Evolutionary conservation across 2,329 filamentous ascomycete species (phyloP).

Genomic region (Cadophora sp.): DNA sequence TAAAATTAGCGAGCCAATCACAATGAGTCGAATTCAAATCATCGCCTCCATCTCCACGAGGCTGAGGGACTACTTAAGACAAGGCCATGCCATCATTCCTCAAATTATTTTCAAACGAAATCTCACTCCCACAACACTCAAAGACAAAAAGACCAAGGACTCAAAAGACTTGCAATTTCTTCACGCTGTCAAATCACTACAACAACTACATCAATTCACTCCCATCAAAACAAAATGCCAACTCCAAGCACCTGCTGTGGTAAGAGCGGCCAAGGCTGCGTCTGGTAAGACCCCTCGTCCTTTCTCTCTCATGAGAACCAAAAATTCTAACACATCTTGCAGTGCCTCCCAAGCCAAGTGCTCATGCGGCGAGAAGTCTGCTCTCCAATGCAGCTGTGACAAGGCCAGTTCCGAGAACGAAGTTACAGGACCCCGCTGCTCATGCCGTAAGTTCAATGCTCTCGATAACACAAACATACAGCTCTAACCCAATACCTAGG

Average conservation of each 20-base stretch:
- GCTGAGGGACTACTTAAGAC: constrained; percentile 12
- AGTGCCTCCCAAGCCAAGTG: constrained; percentile 72
- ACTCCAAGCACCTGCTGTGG: constrained; percentile 44
- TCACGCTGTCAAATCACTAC: constrained; percentile 4
- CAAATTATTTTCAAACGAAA: background rate
- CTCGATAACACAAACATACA: background rate
- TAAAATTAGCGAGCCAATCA: constrained; percentile 20
- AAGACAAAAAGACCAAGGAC: background rate
- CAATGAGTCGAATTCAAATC: constrained; percentile 19
- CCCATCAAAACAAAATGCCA: constrained; percentile 38
- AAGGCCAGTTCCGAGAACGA: constrained; percentile 80
- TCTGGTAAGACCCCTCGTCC: constrained; percentile 39
- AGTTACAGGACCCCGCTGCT: constrained; percentile 76
- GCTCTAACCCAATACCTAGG: constrained; percentile 32
- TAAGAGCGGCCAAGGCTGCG: constrained; percentile 43
- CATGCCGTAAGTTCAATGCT: constrained; percentile 64
- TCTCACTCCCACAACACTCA: constrained; percentile 6
- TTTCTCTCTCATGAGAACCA: background rate
- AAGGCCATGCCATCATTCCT: constrained; percentile 1
- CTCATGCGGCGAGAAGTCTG: constrained; percentile 88
- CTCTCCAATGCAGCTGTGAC: constrained; percentile 85
- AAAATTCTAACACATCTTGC: constrained; percentile 12
- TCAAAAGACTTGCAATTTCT: background rate
- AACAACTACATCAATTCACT: constrained; percentile 5
- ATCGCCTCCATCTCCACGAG: constrained; percentile 11